A percentile compares a stretch with the other conserved stretches of the same genome.
Evolutionary conservation across 768 basidiomycete species (phyloP).

Genomic region (Amanita inopinata): DNA sequence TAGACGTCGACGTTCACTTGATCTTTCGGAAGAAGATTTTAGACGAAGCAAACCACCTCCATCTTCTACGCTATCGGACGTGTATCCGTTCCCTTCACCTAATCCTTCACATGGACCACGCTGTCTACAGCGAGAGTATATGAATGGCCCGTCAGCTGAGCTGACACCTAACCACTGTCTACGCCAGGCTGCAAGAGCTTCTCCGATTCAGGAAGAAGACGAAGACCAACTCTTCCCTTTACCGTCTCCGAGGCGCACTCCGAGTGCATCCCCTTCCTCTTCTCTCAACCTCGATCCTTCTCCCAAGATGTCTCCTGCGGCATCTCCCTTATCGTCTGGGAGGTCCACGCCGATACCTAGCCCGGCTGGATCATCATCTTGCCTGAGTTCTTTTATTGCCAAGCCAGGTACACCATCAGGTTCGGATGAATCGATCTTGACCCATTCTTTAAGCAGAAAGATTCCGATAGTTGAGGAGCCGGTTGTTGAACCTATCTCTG

Average conservation of each 20-base stretch:
- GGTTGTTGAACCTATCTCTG: too few species aligned
- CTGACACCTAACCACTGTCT: background rate
- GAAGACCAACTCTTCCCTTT: constrained; percentile 49
- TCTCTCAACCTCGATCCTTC: constrained; percentile 13
- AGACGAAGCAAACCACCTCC: constrained; percentile 9
- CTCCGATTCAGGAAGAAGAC: constrained; percentile 43
- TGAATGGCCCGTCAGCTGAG: background rate
- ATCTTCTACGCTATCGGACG: constrained; percentile 11
- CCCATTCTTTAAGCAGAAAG: constrained; percentile 1
- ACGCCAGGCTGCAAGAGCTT: constrained; percentile 15
- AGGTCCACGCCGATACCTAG: constrained; percentile 16
- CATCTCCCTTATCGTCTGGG: constrained; percentile 10
- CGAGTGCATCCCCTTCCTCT: constrained; percentile 26
- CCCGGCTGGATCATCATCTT: constrained; percentile 23
- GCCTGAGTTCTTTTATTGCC: constrained; percentile 11
- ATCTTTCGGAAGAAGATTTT: constrained; percentile 17
- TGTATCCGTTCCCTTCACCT: constrained; percentile 1
- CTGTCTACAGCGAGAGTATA: background rate
- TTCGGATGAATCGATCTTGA: constrained; percentile 10
- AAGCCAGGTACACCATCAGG: constrained; percentile 8
- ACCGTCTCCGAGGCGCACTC: constrained; percentile 48
- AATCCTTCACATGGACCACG: background rate
- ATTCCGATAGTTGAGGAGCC: background rate
- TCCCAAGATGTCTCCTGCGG: constrained; percentile 12
- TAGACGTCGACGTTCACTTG: constrained; percentile 40